Base-by-base conservation (phyloP, 179 eudicot species). In the Silene noctiflora region DNA sequence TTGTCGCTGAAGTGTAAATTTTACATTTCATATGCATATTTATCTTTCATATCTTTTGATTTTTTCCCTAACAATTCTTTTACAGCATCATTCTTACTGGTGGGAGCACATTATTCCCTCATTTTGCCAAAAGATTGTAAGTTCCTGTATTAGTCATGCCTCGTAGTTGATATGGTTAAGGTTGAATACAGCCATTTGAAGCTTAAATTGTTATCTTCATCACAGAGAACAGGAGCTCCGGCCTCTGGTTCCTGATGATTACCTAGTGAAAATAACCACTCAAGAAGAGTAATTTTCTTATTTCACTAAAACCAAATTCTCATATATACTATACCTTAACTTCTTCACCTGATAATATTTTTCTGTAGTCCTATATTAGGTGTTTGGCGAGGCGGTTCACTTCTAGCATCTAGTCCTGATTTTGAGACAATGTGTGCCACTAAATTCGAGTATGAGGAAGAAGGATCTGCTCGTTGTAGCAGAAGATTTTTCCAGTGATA, bases 341-440 rank as follows among this genome's bases (percentile, higher is more conserved):
- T 11, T 67, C 29, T 51, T 72, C 56, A 58, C 25, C 73, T 74
- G 71, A 77, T 8, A 17, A 11, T 74, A 61, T 53, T 14, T 56
- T 73, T 67, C 73, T 79, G 29, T 85, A 95, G 99, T 82, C 99
- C 99, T 22, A 82, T 93, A 79, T 78, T 89, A 80, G 99, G 99
- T 68, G 97, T 93, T 75, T 95, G 99, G 99, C 88, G 97, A 73
- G 99, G 99, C 77, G 99, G 98, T 48, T 95, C 98, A 33, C 96
- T 93, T 76, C 83, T 95, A 81, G 99, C 99, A 51, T 93, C 99
- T 25, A 95, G 95, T 82, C 97, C 98, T 76, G 99, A 93, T 75
- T 95, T 95, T 84, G 99, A 95, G 51, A 51, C 91, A 44, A 93
- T 91, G 98, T 95, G 98, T 29, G 92, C 90, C 73, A 89, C 97